A percentile compares a stretch with the other conserved stretches of the same genome.
Evolutionary conservation across 768 basidiomycete genomes (phyloP).

Genomic region (Hypsizygus marmoreus): DNA sequence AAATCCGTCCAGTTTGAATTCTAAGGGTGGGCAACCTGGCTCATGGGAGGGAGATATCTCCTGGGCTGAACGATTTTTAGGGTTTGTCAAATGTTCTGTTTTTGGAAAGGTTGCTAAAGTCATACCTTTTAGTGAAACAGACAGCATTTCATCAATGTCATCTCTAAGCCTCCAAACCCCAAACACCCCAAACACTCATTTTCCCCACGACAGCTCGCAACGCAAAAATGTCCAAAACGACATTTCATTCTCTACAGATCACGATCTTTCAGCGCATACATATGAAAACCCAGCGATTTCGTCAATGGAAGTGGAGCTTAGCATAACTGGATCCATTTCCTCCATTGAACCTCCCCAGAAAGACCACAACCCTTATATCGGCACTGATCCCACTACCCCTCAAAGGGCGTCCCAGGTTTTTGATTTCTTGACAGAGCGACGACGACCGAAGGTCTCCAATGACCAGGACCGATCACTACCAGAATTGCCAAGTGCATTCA

Average conservation of each 20-base stretch:
- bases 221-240: conserved; percentile 31
- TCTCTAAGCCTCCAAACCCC: conserved; percentile 56
- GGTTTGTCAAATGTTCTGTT: conserved; percentile 39
- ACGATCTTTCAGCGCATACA: conserved; percentile 44
- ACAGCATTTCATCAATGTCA: conserved; percentile 45
- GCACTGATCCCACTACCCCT: conserved; percentile 49
- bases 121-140: conserved; percentile 42
- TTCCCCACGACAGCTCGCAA: conserved; percentile 33
- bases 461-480: conserved; percentile 41
- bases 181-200: conserved; percentile 42
- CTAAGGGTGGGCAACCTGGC: conserved; percentile 28
- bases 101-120: not conserved
- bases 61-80: conserved; percentile 78
- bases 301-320: conserved; percentile 77
- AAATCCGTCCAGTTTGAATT: conserved; percentile 39
- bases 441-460: conserved; percentile 29
- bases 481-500: conserved; percentile 40
- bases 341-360: conserved; percentile 24
- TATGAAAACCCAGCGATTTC: conserved; percentile 57
- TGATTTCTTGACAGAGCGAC: conserved; percentile 61
- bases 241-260: conserved; percentile 45
- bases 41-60: conserved; percentile 73
- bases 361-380: conserved; percentile 31
- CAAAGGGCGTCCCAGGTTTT: conserved; percentile 78
- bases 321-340: conserved; percentile 45